phyloP scores from a whole-genome alignment of 2,329 filamentous ascomycete species.

The Ramularia collo-cygni region DNA sequence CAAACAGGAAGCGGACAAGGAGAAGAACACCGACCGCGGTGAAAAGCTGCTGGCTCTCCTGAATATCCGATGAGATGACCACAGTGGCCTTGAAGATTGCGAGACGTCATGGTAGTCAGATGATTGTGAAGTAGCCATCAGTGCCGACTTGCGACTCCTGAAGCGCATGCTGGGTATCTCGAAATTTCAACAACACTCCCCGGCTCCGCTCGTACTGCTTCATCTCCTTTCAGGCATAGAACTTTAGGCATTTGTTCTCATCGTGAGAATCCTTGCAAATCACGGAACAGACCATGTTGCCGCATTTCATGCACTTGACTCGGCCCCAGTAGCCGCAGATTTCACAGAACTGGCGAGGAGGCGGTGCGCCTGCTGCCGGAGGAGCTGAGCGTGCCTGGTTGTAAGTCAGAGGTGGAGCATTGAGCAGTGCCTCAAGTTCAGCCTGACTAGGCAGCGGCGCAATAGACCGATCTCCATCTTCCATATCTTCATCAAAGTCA shows the following conservation, averaged over 20 bases:
- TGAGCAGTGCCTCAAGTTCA: slow-evolving; percentile 58
- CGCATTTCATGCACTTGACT: slow-evolving; percentile 70
- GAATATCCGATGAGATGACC: no score
- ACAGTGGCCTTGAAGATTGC: no score
- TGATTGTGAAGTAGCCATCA: no score
- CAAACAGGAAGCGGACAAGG: no score
- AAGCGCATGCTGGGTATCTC: no score
- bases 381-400: slow-evolving; percentile 50
- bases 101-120: no score
- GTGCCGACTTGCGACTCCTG: no score
- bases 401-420: slow-evolving; percentile 60
- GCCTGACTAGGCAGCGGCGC: slow-evolving; percentile 24
- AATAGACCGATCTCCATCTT: slow-evolving; percentile 37
- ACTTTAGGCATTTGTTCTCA: slow-evolving; percentile 61
- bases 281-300: slow-evolving; percentile 68
- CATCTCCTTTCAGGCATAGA: slow-evolving; percentile 28
- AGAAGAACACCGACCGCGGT: no score
- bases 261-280: slow-evolving; percentile 67
- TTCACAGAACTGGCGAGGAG: slow-evolving; percentile 61
- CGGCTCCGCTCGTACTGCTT: no score
- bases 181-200: no score
- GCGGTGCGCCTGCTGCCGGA: slow-evolving; percentile 40
- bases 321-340: slow-evolving; percentile 78
- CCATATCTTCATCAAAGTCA: slow-evolving; percentile 35
- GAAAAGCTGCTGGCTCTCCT: no score